Conservation (phyloP, 306 rosid species). For the Vicia sativa region DNA sequence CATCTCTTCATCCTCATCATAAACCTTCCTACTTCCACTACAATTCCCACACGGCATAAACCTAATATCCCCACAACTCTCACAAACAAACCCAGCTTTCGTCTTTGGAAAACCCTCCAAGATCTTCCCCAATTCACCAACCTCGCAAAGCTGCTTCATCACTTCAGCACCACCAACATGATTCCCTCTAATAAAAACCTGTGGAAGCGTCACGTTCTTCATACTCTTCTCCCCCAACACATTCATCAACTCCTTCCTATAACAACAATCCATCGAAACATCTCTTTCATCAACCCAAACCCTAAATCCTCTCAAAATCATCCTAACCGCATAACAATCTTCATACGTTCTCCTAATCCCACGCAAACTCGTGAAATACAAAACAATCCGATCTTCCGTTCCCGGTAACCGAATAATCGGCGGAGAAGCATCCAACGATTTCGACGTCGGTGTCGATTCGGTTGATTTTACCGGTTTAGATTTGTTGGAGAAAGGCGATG, state of each 20-base stretch:
- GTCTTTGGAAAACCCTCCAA: constrained; percentile 72
- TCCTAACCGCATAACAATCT: constrained; percentile 86
- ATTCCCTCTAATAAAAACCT: constrained; percentile 74
- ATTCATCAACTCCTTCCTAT: constrained; percentile 67
- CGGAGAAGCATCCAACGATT: neutral
- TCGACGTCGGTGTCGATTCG: constrained; percentile 33
- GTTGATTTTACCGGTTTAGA: constrained; percentile 50
- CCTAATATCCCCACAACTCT: constrained; percentile 82
- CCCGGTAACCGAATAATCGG: constrained; percentile 55
- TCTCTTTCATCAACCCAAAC: constrained; percentile 96
- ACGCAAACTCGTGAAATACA: constrained; percentile 80
- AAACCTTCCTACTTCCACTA: constrained; percentile 88
- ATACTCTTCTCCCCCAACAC: constrained; percentile 56
- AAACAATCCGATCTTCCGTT: constrained; percentile 79
- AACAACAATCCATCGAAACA: constrained; percentile 75
- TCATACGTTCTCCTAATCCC: constrained; percentile 86
- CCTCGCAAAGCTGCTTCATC: constrained; percentile 70
- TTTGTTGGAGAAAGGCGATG: constrained; percentile 25
- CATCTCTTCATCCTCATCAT: constrained; percentile 75
- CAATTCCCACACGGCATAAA: constrained; percentile 77
- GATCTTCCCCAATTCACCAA: constrained; percentile 72
- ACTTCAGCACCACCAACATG: constrained; percentile 78
- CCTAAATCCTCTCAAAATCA: constrained; percentile 78
- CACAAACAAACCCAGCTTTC: constrained; percentile 76
- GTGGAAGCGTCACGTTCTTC: constrained; percentile 69